Evolutionary conservation across 2,329 filamentous ascomycete genomes (phyloP), one percentile per base, ranked within the genome.

Genomic region (Aspergillus novoparasiticus): DNA sequence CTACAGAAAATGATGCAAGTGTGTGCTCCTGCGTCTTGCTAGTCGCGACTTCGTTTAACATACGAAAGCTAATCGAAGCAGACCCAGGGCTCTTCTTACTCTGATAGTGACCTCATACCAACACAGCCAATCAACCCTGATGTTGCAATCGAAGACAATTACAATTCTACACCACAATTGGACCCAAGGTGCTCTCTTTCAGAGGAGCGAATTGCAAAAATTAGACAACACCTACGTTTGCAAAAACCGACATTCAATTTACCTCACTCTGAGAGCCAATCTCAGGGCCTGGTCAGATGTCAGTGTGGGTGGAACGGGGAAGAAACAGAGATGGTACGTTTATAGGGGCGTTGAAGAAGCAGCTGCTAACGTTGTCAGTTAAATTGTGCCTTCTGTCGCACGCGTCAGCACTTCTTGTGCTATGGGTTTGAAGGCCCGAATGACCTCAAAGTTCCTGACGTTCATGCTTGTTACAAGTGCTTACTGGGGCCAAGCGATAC

Each of bases 401-500:
- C 73, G 11, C 79, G 76, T 68, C 82, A 84, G 64, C 82, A 84
- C 71, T 59, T 78, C 30, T 68, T 76, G 45, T 84, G 82, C 68
- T 83, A 83, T 62, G 82, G 82, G 6, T 83, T 79, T 65, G 68
- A 69, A 10, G 71, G 66, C 34, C 45, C 60, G 2, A 64, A 73
- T n/a, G 81, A 83, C 65, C 68, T 72, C 11, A 76, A 76, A 36
- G 64, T 83, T 23, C 78, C 80, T 36, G 69, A 75, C 32, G 64
- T 73, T n/a, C 81, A 84, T 67, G 74, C 76, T 19, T 84, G 82
- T 71, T 84, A 83, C 65, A 69, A 71, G 34, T 84, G 82, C 64
- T 69, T 83, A n/a, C 68, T 81, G 26, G 67, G 71, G 41, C 69
- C 69, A 10, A 64, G 69, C 16, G 75, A 76, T 59, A 56, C 57